Conservation (phyloP, 495 filamentous ascomycete species). For the Aspergillus diversus region DNA sequence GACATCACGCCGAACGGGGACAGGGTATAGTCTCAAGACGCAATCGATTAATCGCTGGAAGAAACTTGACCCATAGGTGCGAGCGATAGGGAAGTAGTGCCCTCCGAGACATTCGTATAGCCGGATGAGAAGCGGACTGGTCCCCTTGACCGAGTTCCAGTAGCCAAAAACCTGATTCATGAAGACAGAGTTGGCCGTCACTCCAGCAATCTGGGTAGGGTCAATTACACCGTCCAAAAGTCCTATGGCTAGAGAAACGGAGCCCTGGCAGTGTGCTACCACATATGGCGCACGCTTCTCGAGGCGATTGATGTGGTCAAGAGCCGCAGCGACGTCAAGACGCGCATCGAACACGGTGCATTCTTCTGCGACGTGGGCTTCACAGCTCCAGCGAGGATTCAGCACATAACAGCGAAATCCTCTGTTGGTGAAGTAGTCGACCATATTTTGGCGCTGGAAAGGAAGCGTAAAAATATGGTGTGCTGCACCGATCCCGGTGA, state of each 20-base stretch:
- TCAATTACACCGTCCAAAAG: constrained; percentile 66
- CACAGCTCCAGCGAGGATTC: constrained; percentile 63
- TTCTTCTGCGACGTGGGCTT: constrained; percentile 52
- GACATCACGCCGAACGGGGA: constrained; percentile 55
- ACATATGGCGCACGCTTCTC: constrained; percentile 53
- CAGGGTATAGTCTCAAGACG: constrained; percentile 57
- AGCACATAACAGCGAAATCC: constrained; percentile 63
- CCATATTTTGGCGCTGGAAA: constrained; percentile 65
- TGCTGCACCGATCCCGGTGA: constrained; percentile 65
- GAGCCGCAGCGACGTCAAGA: constrained; percentile 61
- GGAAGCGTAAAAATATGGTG: constrained; percentile 67
- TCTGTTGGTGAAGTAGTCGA: constrained; percentile 64
- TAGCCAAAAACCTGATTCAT: constrained; percentile 63
- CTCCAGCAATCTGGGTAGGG: constrained; percentile 42
- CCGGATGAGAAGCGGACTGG: constrained; percentile 42
- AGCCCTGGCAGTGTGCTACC: constrained; percentile 69
- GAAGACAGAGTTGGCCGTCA: constrained; percentile 67
- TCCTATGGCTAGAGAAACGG: constrained; percentile 60
- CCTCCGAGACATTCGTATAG: constrained; percentile 23
- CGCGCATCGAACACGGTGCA: constrained; percentile 66
- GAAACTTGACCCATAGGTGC: neutral
- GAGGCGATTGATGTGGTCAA: constrained; percentile 54
- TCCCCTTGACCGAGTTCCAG: constrained; percentile 62
- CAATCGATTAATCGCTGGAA: constrained; percentile 21
- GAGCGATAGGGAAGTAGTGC: constrained; percentile 19